Evolutionary conservation across 208 protist species (phyloP).

Genomic region (Blechomonas ayalai): DNA sequence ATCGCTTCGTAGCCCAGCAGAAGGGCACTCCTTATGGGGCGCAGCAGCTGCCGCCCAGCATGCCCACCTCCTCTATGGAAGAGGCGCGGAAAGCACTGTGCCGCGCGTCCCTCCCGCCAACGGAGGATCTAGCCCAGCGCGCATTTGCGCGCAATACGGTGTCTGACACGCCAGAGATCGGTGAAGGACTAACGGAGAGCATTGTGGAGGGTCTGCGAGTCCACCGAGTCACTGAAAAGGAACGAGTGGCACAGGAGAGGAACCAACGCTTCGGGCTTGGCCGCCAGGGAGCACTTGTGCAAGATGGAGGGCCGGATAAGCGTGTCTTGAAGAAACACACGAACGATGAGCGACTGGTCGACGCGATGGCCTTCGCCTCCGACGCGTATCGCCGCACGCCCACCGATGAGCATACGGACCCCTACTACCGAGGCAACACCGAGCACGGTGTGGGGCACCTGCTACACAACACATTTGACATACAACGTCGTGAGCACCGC

Average conservation of each 20-base stretch:
- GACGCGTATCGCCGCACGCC: slow-evolving; percentile 62
- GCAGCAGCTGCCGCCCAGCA: slow-evolving; percentile 45
- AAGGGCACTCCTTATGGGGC: slow-evolving; percentile 63
- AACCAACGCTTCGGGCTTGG: slow-evolving; percentile 81
- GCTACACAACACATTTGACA: slow-evolving; percentile 74
- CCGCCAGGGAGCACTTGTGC: slow-evolving; percentile 75
- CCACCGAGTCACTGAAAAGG: slow-evolving; percentile 5
- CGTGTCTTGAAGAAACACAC: slow-evolving; percentile 60
- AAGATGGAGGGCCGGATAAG: slow-evolving; percentile 79
- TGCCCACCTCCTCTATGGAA: slow-evolving; percentile 54
- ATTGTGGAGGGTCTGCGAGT: slow-evolving; percentile 33
- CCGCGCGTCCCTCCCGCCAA: slow-evolving; percentile 10
- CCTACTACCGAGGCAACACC: slow-evolving; percentile 61
- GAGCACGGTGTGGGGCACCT: slow-evolving; percentile 67
- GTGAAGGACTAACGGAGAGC: slow-evolving; percentile 65
- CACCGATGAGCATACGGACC: slow-evolving; percentile 74
- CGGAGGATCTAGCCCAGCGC: slow-evolving; percentile 32
- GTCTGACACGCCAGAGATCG: slow-evolving; percentile 43
- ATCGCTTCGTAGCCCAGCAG: slow-evolving; percentile 65
- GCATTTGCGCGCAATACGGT: slow-evolving; percentile 65
- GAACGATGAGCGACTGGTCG: slow-evolving; percentile 82
- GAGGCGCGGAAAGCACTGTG: slow-evolving; percentile 69
- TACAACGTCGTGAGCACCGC: slow-evolving; percentile 68
- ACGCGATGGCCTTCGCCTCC: slow-evolving; percentile 48
- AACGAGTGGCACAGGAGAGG: slow-evolving; percentile 30